Base-by-base conservation (phyloP, 2,329 filamentous ascomycete genomes). In the Thelonectria discophora region DNA sequence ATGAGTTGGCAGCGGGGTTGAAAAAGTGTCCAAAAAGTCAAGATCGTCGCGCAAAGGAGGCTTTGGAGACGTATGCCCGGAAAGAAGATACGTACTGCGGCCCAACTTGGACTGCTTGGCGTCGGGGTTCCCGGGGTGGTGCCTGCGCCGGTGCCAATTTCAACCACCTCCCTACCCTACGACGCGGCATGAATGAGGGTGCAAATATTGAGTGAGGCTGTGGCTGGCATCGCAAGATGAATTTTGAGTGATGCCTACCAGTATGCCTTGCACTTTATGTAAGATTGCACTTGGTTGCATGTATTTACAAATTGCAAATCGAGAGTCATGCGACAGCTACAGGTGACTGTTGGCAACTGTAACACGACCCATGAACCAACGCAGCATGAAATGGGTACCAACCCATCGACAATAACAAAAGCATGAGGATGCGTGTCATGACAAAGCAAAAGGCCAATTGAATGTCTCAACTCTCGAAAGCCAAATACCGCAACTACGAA, bases 1-100 rank as follows among this genome's bases (percentile, higher is more conserved):
- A 58, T 60, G 63, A 65, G 64, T 51, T 67, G 66, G 63, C 55
- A 67, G 59, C 60, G 58, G 65, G 59, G 57, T 27, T 42, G 48
- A 54, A 30, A 20, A 39, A 45, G 47, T 18, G 13, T 42, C 37
- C 48, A 43, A 20, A 46, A 43, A 53, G 46, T 34, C 39, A 30
- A 20, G 34, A 46, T 34, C 46, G 54, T 21, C 24, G 46, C 27
- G 32, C 30, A 53, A 58, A 66, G 59, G 55, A 50, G 47, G 59
- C 57, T 63, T 64, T 55, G 34, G 34, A 37, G 34, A 37, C 15
- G 34, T 37, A 13, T 20, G 24, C 34, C 46, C 40, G 47, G 17
- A 46, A 34, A 51, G n/a, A 52, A 34, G 45, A 34, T 30, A 37
- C 34, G 34, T 37, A 37, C 34, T 37, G 12, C n/a, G n/a, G n/a